phyloP scores from a whole-genome alignment of 2,329 filamentous ascomycete species.

The Botrytis porri region DNA sequence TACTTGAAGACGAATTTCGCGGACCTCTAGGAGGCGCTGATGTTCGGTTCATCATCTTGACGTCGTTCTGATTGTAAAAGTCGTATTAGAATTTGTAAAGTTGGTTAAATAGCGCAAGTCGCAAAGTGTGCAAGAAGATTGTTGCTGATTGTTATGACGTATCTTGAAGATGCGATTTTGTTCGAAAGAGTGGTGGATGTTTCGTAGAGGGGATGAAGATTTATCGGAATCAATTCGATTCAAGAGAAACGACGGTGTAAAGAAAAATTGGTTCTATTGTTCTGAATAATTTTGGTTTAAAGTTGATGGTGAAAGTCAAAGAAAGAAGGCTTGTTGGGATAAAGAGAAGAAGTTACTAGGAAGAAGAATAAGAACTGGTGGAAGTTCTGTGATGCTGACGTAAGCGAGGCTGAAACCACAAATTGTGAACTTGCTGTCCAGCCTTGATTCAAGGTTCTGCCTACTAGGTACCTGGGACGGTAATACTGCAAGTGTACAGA shows the following conservation, averaged over 20 bases:
- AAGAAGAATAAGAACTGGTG: background rate
- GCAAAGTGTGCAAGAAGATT: slow-evolving; percentile 6
- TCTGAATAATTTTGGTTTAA: background rate
- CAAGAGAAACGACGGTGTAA: background rate
- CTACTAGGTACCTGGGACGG: background rate
- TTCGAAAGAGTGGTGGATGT: slow-evolving; percentile 3
- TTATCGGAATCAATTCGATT: background rate
- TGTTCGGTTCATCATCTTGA: slow-evolving; percentile 24
- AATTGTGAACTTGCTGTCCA: background rate
- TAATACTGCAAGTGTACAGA: background rate
- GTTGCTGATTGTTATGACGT: background rate
- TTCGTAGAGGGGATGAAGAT: background rate
- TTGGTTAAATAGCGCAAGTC: slow-evolving; percentile 2
- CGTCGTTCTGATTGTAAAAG: background rate
- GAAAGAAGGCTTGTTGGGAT: slow-evolving; percentile 7
- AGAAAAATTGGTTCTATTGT: background rate
- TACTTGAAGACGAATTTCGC: slow-evolving; percentile 31
- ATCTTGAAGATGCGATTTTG: slow-evolving; percentile 10
- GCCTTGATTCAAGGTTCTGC: background rate
- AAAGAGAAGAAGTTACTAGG: background rate
- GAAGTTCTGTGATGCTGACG: background rate
- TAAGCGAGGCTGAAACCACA: slow-evolving; percentile 10
- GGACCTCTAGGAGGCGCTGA: slow-evolving; percentile 33
- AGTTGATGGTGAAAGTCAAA: background rate
- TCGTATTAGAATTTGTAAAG: background rate